These are phyloP conservation scores for Cystobasidium tubakii DNA, from an alignment of 768 basidiomycete genomes.

Conservation along the genomic window DNA sequence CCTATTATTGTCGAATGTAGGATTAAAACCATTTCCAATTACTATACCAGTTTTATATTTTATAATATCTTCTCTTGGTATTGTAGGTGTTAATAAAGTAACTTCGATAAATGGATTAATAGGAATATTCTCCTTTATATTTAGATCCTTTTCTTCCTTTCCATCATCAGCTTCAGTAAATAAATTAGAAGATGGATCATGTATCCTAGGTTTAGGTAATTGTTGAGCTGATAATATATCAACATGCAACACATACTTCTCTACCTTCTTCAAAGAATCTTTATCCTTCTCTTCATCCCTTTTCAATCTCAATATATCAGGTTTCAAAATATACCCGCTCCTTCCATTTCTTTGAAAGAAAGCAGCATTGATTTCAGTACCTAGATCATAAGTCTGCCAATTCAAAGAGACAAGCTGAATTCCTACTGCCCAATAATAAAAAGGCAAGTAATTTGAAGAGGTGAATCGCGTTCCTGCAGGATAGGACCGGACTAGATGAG, in stretches of 20 bases:
- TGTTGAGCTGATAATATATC: constrained; percentile 51
- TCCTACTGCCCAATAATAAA: constrained; percentile 82
- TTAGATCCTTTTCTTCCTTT: constrained; percentile 48
- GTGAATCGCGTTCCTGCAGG: constrained; percentile 74
- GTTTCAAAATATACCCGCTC: constrained; percentile 84
- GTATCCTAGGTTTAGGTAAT: constrained; percentile 15
- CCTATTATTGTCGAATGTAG: constrained; percentile 66
- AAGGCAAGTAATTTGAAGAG: constrained; percentile 81
- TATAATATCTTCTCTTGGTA: neutral
- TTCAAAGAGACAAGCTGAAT: constrained; percentile 88
- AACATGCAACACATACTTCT: constrained; percentile 62
- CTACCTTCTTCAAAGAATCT: constrained; percentile 56
- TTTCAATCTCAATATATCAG: constrained; percentile 62
- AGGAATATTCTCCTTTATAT: constrained; percentile 58
- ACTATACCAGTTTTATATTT: constrained; percentile 33
- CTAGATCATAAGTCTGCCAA: constrained; percentile 92
- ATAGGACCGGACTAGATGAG: constrained; percentile 76
- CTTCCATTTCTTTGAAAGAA: constrained; percentile 92
- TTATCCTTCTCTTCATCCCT: constrained; percentile 53
- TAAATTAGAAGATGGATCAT: constrained; percentile 5
- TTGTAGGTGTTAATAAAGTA: constrained; percentile 55
- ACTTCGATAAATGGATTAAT: constrained; percentile 76
- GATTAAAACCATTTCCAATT: constrained; percentile 78
- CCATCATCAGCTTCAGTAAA: constrained; percentile 48
- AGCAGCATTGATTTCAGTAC: constrained; percentile 84